A percentile compares a stretch with the other conserved stretches of the same genome.
phyloP scores from a whole-genome alignment of 2,329 filamentous ascomycete genomes.

The Thelonectria blattea region DNA sequence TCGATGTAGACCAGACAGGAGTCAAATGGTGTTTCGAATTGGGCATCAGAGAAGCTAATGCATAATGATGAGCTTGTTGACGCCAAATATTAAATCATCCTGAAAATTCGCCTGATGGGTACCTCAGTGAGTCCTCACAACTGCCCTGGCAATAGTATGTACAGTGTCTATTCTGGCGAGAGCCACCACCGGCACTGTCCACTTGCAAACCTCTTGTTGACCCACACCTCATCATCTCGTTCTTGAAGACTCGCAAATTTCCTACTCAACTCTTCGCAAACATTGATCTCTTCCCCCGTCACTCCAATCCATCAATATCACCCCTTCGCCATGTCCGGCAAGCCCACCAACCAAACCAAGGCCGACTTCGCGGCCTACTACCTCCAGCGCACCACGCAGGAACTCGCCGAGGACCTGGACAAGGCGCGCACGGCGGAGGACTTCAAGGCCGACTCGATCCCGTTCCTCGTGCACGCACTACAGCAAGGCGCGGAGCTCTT shows the following conservation, averaged over 20 bases:
- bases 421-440: slow-evolving; percentile 72
- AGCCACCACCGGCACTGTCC: neutral
- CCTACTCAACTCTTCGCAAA: neutral
- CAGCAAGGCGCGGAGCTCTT: slow-evolving; percentile 72
- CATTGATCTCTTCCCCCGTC: neutral
- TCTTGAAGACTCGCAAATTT: neutral
- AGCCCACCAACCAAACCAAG: slow-evolving; percentile 24
- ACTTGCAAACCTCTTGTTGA: slow-evolving; percentile 1
- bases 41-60: neutral
- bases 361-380: slow-evolving; percentile 68
- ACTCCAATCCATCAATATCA: neutral
- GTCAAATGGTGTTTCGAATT: neutral
- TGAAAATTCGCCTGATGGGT: too few species aligned
- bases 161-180: neutral
- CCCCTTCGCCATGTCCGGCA: slow-evolving; percentile 25
- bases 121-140: too few species aligned
- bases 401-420: slow-evolving; percentile 77
- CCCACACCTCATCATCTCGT: neutral
- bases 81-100: too few species aligned
- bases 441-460: slow-evolving; percentile 69
- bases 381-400: slow-evolving; percentile 70
- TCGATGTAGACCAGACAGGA: neutral
- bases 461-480: slow-evolving; percentile 70
- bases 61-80: neutral
- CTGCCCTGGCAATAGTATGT: neutral